Base-by-base conservation (phyloP, 345 rosid genomes). In the Corymbia maculata region DNA sequence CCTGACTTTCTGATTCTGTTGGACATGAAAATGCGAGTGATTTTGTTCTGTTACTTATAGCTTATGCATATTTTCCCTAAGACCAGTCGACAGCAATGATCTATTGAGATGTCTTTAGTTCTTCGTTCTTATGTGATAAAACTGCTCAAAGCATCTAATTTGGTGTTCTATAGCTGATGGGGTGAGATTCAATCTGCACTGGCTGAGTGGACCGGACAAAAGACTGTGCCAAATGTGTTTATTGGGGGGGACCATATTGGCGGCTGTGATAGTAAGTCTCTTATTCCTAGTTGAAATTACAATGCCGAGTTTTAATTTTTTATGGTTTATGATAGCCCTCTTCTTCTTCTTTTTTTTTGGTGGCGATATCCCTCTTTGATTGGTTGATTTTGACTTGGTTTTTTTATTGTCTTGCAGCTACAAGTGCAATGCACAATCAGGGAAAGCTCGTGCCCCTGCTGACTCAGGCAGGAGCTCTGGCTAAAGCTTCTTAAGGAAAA, bases 181-280 rank as follows among this genome's bases (percentile, higher is more conserved):
- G 92, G 82, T 70, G 89, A 92, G 19, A 85, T 95, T 80, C 98
- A 94, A 87, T 86, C 93, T 85, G 98, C 97, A 61, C 90, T 97
- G 88, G 93, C 82, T 1, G 93, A 94, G 91, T 94, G 93, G 98
- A 95, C 96, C 3, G 95, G 97, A 82, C 98, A 94, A 87, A 90
- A 88, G 53, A 95, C 97, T 0, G 98, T 96, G 92, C 97, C 97
- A 6, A 93, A 92, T 90, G 97, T 95, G 49, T 96, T 95, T 90
- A 93, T 96, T 1, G 95, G 97, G 7, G 97, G 98, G 79, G 93
- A 95, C 17, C 98, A 96, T 93, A 94, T 97, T 6, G 98, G 99
- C 66, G 98, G 98, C 90, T 97, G 97, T 47, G 96, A 95, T 88
- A 1, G 99, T 97, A 93, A 32, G 91, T 22, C 88, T 84, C 4